Percentiles rank a stretch among this genome's conserved stretches.
Evolutionary conservation across 805 yeast species (phyloP).

Genomic region (Komagataella kurtzmanii): DNA sequence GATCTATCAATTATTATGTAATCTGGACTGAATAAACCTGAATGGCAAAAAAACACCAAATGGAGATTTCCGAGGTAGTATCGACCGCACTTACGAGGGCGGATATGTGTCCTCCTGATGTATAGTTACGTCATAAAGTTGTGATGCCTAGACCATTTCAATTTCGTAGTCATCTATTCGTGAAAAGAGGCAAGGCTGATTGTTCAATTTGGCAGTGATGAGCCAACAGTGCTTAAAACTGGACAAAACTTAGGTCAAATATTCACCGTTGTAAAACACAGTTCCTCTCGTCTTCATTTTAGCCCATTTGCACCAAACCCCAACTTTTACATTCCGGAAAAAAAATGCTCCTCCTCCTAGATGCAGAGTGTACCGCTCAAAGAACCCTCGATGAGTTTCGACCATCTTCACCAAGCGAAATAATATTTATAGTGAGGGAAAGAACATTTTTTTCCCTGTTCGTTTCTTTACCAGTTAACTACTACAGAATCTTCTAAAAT

Average conservation of each 20-base stretch:
- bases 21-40: no score
- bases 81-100: not conserved
- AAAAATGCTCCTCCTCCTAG: not conserved
- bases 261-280: no score
- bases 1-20: no score
- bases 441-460: slow-evolving; percentile 10
- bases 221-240: no score
- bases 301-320: no score
- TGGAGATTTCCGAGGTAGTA: not conserved
- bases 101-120: not conserved
- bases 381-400: not conserved
- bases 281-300: no score
- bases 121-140: not conserved
- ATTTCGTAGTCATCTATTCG: no score
- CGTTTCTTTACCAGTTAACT: slow-evolving; percentile 1
- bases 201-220: no score
- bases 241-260: no score
- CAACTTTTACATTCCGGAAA: not conserved
- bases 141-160: not conserved
- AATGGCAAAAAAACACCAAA: not conserved
- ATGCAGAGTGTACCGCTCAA: not conserved
- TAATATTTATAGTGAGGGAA: slow-evolving; percentile 1
- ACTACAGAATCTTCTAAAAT: slow-evolving; percentile 7
- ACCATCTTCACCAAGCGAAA: not conserved
- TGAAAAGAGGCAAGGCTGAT: no score